A percentile compares a stretch with the other conserved stretches of the same genome.
Conservation (phyloP, 2,329 filamentous ascomycete genomes). For the Amauroascus niger region DNA sequence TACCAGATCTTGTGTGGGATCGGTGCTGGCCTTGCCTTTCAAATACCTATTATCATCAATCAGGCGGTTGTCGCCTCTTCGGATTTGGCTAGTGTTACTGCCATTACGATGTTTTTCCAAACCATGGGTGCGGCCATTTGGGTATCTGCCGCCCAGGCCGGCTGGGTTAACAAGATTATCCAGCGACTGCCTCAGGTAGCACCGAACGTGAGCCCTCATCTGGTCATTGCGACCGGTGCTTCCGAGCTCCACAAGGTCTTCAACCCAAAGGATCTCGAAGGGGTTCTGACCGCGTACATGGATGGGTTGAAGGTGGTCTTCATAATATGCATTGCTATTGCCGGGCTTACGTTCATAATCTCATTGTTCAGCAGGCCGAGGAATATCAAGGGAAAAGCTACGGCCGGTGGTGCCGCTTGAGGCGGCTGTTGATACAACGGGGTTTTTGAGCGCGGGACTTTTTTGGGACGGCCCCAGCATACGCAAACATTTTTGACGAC, state of each 20-base stretch:
- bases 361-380: conserved; percentile 3
- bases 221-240: conserved; percentile 42
- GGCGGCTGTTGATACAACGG: background rate
- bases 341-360: conserved; percentile 5
- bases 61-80: conserved; percentile 18
- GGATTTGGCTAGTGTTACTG: conserved; percentile 18
- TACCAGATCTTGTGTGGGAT: conserved; percentile 22
- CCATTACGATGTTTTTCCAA: conserved; percentile 21
- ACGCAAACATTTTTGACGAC: background rate
- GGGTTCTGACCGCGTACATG: conserved; percentile 12
- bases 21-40: conserved; percentile 22
- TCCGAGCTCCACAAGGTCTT: conserved; percentile 52
- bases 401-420: conserved; percentile 4
- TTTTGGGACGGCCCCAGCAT: too few species aligned
- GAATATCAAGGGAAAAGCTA: conserved; percentile 8
- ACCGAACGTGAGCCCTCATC: conserved; percentile 34
- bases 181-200: conserved; percentile 13
- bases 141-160: conserved; percentile 20
- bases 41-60: conserved; percentile 17
- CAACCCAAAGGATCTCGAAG: conserved; percentile 27
- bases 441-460: background rate
- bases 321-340: conserved; percentile 7
- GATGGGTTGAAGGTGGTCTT: conserved; percentile 14
- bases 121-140: conserved; percentile 20
- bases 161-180: conserved; percentile 18